Conservation (phyloP, 768 basidiomycete genomes). For the Cystobasidium onofrii region DNA sequence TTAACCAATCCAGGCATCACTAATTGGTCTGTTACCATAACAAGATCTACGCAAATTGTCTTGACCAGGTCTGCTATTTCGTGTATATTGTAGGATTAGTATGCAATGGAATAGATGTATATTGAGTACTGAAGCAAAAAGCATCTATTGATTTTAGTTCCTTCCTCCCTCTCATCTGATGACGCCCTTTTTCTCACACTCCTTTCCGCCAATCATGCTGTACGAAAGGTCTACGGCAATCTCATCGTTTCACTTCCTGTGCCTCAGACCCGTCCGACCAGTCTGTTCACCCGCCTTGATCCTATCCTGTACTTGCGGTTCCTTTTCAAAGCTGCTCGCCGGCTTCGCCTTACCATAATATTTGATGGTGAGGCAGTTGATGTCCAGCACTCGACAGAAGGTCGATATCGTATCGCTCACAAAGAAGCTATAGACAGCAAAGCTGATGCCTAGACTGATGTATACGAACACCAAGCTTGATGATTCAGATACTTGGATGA, state of each 20-base stretch:
- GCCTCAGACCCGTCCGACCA: not conserved
- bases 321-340: slow-evolving; percentile 21
- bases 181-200: too few relatives aligned
- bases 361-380: slow-evolving; percentile 86
- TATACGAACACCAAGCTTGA: slow-evolving; percentile 29
- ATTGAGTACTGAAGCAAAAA: too few relatives aligned
- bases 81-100: too few relatives aligned
- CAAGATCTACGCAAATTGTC: too few relatives aligned
- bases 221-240: too few relatives aligned
- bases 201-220: too few relatives aligned
- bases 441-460: slow-evolving; percentile 33
- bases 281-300: not conserved
- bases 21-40: too few relatives aligned
- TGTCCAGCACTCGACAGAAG: slow-evolving; percentile 83
- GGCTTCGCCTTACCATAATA: slow-evolving; percentile 24
- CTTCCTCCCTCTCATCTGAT: too few relatives aligned
- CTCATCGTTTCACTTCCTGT: not conserved
- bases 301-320: slow-evolving; percentile 22
- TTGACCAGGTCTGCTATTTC: too few relatives aligned
- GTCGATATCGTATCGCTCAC: slow-evolving; percentile 67
- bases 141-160: too few relatives aligned
- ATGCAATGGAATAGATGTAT: too few relatives aligned
- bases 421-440: slow-evolving; percentile 57
- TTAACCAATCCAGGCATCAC: too few relatives aligned
- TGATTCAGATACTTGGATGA: slow-evolving; percentile 36